Conservation (phyloP, 805 yeast genomes). For the Nakazawaea holstii region DNA sequence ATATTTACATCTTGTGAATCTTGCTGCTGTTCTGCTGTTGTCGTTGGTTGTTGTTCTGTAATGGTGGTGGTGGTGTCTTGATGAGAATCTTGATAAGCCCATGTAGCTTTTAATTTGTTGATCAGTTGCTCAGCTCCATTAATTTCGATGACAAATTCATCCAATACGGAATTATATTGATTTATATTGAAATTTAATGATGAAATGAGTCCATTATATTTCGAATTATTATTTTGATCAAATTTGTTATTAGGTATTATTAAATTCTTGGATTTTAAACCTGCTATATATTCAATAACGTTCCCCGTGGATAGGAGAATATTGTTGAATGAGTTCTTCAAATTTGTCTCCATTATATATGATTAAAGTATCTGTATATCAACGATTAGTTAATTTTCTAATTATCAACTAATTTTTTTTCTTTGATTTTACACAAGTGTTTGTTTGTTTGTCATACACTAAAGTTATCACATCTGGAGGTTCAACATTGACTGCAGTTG, state of each 20-base stretch:
- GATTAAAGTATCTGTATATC: too few species aligned
- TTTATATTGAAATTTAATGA: constrained; percentile 2
- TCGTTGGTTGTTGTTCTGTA: background rate
- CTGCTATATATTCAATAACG: constrained; percentile 6
- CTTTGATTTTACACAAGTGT: too few species aligned
- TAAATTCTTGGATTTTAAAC: constrained; percentile 11
- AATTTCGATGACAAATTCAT: constrained; percentile 9
- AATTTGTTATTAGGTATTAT: constrained; percentile 9
- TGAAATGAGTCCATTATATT: constrained; percentile 6
- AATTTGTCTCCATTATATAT: constrained; percentile 7
- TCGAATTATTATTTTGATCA: constrained; percentile 4
- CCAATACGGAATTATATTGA: constrained; percentile 5
- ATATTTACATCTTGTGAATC: background rate
- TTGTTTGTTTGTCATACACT: too few species aligned
- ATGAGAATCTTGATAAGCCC: constrained; percentile 2
- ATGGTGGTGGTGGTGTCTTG: background rate
- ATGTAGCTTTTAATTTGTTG: background rate
- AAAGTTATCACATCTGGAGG: too few species aligned
- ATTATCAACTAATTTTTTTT: constrained; percentile 27
- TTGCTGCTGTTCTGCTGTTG: constrained; percentile 1
- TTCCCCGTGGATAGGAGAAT: constrained; percentile 8
- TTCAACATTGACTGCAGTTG: too few species aligned
- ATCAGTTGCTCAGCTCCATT: constrained; percentile 7
- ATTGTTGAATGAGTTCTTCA: constrained; percentile 10
- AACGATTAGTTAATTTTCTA: constrained; percentile 24